Base-by-base conservation (phyloP, 2,329 filamentous ascomycete species). In the Aspergillus udagawae region DNA sequence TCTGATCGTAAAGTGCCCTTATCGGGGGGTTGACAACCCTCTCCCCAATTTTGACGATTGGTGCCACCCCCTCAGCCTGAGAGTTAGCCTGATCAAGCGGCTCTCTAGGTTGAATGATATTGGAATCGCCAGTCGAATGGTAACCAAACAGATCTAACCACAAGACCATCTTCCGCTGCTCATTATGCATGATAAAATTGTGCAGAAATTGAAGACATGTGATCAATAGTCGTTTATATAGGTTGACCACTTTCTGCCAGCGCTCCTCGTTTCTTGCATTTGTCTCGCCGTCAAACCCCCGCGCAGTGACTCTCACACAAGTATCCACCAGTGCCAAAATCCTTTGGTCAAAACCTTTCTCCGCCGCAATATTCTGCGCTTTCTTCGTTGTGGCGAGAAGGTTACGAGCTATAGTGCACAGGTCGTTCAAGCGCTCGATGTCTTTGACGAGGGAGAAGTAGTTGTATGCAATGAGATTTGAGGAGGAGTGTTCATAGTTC, bases 121-220 rank as follows among this genome's bases (percentile, higher is more conserved):
- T 77, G 17, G 76, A 74, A 60, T 77, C 75, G 8, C 73, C 75
- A 12, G 75, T 76, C 3, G 75, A 76, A 52, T 82, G 78, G 60
- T 82, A 83, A 52, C 86, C 85, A 63, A 88, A 88, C 1, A 88
- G 75, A 67, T 85, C 82, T 41, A 87, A 72, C 85, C 85, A 88
- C 2, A 88, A 77, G 64, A 86, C 83, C 63, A 87, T 77, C 65
- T 88, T 87, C 42, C 84, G 77, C 58, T 84, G 80, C 70, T 88
- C 85, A 63, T 88, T 88, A 59, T 85, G 81, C 66, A 85, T 84
- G 49, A 86, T 83, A 51, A 87, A 80, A 61, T 87, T 87, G 72
- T 87, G 86, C 55, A 87, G 72, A 62, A 86, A 86, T 66, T 87
- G 85, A n/a, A 88, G 75, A 60, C 83, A 84, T 2, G 84, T 86